These are phyloP conservation scores for Haplosporangium sp. DNA, from an alignment of 371 early-diverging fungal genomes.

Conservation along the genomic window DNA sequence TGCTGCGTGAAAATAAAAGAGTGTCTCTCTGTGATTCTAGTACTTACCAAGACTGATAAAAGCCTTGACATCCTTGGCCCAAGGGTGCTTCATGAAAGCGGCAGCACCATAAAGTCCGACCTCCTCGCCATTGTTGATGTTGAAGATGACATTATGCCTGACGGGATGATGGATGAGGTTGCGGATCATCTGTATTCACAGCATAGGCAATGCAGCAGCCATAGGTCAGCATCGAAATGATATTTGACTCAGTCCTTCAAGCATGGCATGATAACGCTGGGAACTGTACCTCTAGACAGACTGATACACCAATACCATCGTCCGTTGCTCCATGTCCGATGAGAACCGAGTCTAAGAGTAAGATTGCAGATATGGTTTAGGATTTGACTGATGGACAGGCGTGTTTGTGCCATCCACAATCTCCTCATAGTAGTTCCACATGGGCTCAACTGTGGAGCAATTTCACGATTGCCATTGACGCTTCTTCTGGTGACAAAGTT, in stretches of 20 bases:
- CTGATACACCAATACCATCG: conserved; percentile 82
- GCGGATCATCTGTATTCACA: conserved; percentile 68
- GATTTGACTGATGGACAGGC: too few species aligned
- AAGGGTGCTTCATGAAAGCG: conserved; percentile 81
- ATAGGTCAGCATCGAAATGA: too few species aligned
- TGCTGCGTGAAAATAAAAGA: too few species aligned
- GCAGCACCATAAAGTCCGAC: conserved; percentile 79
- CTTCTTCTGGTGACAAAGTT: too few species aligned
- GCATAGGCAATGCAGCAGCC: too few species aligned
- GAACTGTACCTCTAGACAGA: conserved; percentile 77
- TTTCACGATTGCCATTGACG: too few species aligned
- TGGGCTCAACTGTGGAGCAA: too few species aligned
- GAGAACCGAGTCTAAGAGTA: conserved; percentile 73
- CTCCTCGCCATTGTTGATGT: conserved; percentile 92
- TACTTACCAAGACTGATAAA: conserved; percentile 82
- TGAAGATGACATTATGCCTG: conserved; percentile 75
- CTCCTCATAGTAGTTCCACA: too few species aligned
- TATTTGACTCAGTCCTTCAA: too few species aligned
- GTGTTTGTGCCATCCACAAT: too few species aligned
- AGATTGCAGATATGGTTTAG: neutral
- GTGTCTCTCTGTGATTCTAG: too few species aligned
- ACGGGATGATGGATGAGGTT: conserved; percentile 69
- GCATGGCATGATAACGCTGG: too few species aligned
- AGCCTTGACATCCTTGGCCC: conserved; percentile 75
- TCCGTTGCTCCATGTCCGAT: conserved; percentile 87